Evolutionary conservation across 768 basidiomycete species (phyloP), one percentile per base, ranked within the genome.

Genomic region (Trametes cinnabarina): DNA sequence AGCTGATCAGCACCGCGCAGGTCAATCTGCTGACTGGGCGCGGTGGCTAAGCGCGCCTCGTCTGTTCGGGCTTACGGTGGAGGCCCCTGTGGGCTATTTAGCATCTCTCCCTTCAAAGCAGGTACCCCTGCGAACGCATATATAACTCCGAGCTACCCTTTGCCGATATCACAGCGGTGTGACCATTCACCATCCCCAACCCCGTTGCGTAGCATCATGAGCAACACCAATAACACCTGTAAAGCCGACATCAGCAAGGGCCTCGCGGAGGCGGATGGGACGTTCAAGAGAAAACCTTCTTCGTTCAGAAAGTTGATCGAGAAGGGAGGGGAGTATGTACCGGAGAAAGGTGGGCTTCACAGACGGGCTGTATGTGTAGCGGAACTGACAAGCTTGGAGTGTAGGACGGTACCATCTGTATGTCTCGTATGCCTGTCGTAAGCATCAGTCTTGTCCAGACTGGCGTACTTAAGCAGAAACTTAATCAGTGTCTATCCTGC

Each of bases 401-500:
- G 12, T 26, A 93, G 92, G 85, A 59, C 87, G 95, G 40, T 98
- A 98, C 70, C 90, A 90, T 64, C 90, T 96, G 63, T 96, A 92
- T 66, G 91, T 97, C 57, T 89, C 88, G 3, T 84, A 86, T 61
- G 85, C 89, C 2, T 98, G 94, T 66, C 94, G 90, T 92, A 63
- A 32, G 30, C 30, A 32, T 32, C 7, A 12, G 30, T 32, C 12
- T 32, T 7, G 6, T 7, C 30, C 30, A n/a, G n/a, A n/a, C n/a
- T n/a, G n/a, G n/a, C n/a, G n/a, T n/a, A n/a, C n/a, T n/a, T n/a
- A n/a, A n/a, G n/a, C n/a, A n/a, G n/a, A n/a, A n/a, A n/a, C 30
- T 7, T 19, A 23, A 26, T 3, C 25, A 41, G 23, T 48, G 6
- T 20, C 7, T 1, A 20, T 28, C 5, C 9, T 42, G 44, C 49